Conservation (phyloP, 768 basidiomycete genomes). For the Cystobasidium onofrii region DNA sequence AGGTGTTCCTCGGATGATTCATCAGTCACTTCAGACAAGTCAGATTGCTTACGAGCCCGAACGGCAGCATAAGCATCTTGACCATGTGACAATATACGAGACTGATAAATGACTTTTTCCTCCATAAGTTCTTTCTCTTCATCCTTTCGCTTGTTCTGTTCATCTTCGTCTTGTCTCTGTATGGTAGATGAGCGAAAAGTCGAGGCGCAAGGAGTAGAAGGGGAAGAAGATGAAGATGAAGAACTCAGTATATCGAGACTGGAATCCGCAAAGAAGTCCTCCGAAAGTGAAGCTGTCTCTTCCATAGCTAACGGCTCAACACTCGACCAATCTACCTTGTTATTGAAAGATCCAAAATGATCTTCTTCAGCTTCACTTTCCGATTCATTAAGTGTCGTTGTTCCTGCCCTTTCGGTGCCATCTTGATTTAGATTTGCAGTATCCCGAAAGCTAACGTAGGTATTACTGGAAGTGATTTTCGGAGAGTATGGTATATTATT, state of each 20-base stretch:
- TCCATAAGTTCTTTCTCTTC: neutral
- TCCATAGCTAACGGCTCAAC: neutral
- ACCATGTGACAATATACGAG: neutral
- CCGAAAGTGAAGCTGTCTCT: neutral
- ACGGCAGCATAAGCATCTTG: constrained; percentile 1
- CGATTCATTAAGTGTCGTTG: too few relatives aligned
- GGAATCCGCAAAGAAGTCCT: neutral
- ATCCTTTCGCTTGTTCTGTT: neutral
- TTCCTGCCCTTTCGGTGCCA: neutral
- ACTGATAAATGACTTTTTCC: neutral
- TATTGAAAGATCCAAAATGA: neutral
- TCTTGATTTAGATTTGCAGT: neutral
- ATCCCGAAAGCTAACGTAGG: neutral
- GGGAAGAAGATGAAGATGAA: neutral
- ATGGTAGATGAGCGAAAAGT: neutral
- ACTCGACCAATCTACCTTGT: neutral
- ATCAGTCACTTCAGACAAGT: neutral
- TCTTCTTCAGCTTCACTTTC: constrained; percentile 3
- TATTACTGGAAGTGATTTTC: neutral
- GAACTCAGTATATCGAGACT: neutral
- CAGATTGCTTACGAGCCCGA: neutral
- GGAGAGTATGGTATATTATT: neutral
- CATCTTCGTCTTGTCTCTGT: neutral
- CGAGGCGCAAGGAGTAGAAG: neutral
- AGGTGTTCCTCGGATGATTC: neutral